Percentiles rank a stretch among this genome's conserved stretches.
phyloP scores from a whole-genome alignment of 805 yeast species.

The Nakazawaea peltata region DNA sequence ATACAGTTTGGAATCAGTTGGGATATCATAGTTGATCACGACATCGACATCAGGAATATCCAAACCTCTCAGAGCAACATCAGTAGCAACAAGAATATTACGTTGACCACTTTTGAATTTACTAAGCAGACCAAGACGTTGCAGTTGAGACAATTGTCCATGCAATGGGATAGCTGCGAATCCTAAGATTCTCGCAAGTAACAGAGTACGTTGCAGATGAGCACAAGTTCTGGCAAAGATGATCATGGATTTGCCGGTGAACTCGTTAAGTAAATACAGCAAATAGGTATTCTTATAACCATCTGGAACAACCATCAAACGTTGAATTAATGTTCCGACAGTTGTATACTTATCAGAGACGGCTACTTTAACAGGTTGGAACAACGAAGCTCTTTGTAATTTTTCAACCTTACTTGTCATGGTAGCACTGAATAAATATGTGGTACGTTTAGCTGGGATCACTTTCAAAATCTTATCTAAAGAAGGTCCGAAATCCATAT shows the following conservation, averaged over 20 bases:
- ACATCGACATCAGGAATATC: constrained; percentile 91
- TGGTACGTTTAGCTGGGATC: constrained; percentile 78
- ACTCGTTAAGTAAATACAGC: constrained; percentile 76
- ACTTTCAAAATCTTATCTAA: constrained; percentile 77
- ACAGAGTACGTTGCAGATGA: constrained; percentile 85
- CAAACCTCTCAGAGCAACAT: constrained; percentile 94
- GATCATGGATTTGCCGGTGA: constrained; percentile 76
- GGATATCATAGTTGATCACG: constrained; percentile 87
- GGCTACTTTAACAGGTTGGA: constrained; percentile 84
- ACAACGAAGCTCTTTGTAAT: constrained; percentile 84
- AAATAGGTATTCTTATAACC: constrained; percentile 87
- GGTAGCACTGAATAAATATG: constrained; percentile 91
- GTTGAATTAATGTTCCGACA: constrained; percentile 87
- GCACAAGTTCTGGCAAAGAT: constrained; percentile 93
- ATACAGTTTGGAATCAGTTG: constrained; percentile 93
- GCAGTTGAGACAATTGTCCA: constrained; percentile 84
- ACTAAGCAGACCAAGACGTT: constrained; percentile 74
- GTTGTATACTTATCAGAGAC: constrained; percentile 86
- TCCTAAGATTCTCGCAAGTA: constrained; percentile 71
- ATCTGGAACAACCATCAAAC: constrained; percentile 84
- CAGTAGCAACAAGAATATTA: constrained; percentile 70
- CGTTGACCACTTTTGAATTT: constrained; percentile 69
- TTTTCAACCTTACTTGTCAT: constrained; percentile 94
- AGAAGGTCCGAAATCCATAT: constrained; percentile 95
- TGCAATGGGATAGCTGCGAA: constrained; percentile 89